Evolutionary conservation across 768 basidiomycete genomes (phyloP).

Genomic region (Gloeophyllum trabeum): DNA sequence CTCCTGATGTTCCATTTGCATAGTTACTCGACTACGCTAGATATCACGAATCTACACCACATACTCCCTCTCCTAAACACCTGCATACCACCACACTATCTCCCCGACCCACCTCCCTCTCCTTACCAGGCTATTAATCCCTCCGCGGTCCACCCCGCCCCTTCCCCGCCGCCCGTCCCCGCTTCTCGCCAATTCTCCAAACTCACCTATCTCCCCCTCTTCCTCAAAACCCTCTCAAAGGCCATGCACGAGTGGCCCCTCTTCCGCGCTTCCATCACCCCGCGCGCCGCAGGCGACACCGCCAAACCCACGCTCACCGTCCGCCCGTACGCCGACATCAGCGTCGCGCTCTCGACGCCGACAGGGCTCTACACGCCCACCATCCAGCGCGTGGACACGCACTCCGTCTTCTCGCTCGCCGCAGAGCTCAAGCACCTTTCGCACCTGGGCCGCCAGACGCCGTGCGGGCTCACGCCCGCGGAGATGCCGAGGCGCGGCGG

Average conservation of each 20-base stretch:
- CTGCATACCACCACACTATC: conserved; percentile 52
- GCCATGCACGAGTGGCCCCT: conserved; percentile 82
- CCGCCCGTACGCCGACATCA: conserved; percentile 67
- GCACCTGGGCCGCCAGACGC: conserved; percentile 54
- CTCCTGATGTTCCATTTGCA: background rate
- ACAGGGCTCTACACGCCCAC: conserved; percentile 81
- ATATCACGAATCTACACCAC: conserved; percentile 58
- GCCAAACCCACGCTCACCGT: conserved; percentile 59
- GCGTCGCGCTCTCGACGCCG: conserved; percentile 67
- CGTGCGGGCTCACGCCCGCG: conserved; percentile 46
- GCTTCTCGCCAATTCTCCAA: conserved; percentile 45
- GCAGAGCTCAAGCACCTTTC: conserved; percentile 50
- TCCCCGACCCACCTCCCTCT: conserved; percentile 28
- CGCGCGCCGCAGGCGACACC: conserved; percentile 10
- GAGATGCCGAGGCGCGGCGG: conserved; percentile 73
- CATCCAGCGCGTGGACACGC: conserved; percentile 38
- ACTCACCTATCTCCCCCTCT: conserved; percentile 73
- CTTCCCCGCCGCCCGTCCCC: conserved; percentile 31
- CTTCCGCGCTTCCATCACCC: conserved; percentile 65
- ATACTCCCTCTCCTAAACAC: conserved; percentile 54
- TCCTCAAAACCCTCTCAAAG: conserved; percentile 71
- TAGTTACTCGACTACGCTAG: conserved; percentile 67
- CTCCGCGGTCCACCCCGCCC: conserved; percentile 25
- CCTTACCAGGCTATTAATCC: conserved; percentile 28
- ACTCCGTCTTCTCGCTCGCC: conserved; percentile 50